Base-by-base conservation (phyloP, 352 stramenopile genomes). In the Lagenidium giganteum region DNA sequence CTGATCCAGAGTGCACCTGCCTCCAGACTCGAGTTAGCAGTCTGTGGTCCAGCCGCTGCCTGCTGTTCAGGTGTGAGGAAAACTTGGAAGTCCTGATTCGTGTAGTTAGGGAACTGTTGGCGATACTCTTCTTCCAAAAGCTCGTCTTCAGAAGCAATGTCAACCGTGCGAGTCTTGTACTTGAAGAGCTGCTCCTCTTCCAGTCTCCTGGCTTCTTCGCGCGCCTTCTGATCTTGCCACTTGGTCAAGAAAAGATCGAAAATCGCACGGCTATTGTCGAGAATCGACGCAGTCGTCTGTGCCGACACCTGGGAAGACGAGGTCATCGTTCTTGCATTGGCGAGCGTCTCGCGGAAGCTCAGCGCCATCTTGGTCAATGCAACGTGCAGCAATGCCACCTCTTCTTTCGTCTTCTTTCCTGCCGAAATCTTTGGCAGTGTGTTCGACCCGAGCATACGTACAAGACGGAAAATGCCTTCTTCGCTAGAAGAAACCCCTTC, bases 21-120 rank as follows among this genome's bases (percentile, higher is more conserved):
- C 17, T 76, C 61, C 1, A 33, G 22, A n/a, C n/a, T n/a, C n/a
- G n/a, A n/a, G n/a, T n/a, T n/a, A n/a, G n/a, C n/a, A n/a, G n/a
- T n/a, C n/a, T n/a, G n/a, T n/a, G n/a, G n/a, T 8, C 25, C 33
- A 29, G 25, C 47, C 30, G 45, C 48, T 28, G 39, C 50, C 16
- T 57, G 35, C 2, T 82, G 61, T 3, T 75, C 65, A n/a, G n/a
- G n/a, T n/a, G n/a, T n/a, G n/a, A n/a, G n/a, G 43, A 87, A 87
- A 11, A 61, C 67, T 38, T 83, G 56, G 35, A 93, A 88, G 42
- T 93, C 78, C 34, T 59, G 61, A 4, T 38, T 51, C 24, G 59
- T 77, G 56, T 96, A 97, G 63, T 98, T 83, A 12, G 94, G 94
- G 58, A 98, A 98, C 51, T 98, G 86, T 16, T 96, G 64, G 5